A percentile compares a stretch with the other conserved stretches of the same genome.
Evolutionary conservation across 2,329 filamentous ascomycete genomes (phyloP).

Genomic region (Emmonsia crescens): DNA sequence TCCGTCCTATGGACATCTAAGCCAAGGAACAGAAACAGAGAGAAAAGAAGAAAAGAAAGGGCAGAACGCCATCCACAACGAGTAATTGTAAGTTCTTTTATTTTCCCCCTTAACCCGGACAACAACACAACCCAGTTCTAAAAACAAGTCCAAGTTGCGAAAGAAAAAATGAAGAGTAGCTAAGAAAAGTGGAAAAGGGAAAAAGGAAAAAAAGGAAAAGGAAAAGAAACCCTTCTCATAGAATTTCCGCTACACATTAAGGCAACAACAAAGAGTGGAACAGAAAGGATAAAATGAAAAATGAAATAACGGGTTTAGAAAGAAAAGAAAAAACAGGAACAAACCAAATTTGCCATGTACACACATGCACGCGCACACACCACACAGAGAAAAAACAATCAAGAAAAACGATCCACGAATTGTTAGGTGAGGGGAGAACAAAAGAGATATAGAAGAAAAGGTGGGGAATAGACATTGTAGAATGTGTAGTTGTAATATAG

Average conservation of each 20-base stretch:
- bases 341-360: not conserved
- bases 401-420: conserved; percentile 2
- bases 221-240: conserved; percentile 17
- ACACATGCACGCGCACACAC: not conserved
- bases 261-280: not conserved
- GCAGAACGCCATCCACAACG: conserved; percentile 33
- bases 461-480: conserved; percentile 10
- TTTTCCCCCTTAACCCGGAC: conserved; percentile 33
- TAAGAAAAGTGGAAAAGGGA: too few relatives aligned
- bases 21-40: too few relatives aligned
- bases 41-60: conserved; percentile 10
- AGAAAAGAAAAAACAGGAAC: conserved; percentile 14
- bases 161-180: not conserved
- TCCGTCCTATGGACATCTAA: not conserved
- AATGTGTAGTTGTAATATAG: not conserved
- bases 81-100: not conserved
- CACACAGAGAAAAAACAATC: not conserved
- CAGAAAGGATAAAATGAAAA: too few relatives aligned
- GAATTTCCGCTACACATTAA: too few relatives aligned
- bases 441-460: conserved; percentile 24
- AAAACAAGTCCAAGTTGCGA: not conserved
- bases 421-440: conserved; percentile 18
- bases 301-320: too few relatives aligned
- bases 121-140: conserved; percentile 7
- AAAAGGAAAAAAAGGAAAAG: conserved; percentile 13